These are phyloP conservation scores for Tribonema minus DNA, from an alignment of 108 stramenopile genomes.

Conservation along the genomic window DNA sequence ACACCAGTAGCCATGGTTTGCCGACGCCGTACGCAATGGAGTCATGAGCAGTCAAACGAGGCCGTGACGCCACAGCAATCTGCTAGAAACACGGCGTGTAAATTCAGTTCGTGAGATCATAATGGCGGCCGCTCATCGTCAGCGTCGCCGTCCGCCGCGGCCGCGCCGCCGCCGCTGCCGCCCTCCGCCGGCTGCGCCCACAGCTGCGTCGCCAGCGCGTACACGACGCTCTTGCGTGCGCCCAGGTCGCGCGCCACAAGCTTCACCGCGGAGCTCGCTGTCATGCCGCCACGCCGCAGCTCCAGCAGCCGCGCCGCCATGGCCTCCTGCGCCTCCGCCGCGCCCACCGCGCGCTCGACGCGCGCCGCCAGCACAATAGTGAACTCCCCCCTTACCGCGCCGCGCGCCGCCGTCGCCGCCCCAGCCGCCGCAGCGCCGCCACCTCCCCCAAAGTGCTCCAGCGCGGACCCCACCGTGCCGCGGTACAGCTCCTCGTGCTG, in stretches of 20 bases:
- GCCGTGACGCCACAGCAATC: background rate
- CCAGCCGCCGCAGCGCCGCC: background rate
- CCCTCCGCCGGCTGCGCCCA: no score
- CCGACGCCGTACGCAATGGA: no score
- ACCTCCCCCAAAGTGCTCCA: conserved; percentile 8
- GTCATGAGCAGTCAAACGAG: background rate
- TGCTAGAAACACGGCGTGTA: no score
- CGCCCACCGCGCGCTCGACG: background rate
- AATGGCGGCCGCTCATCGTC: no score
- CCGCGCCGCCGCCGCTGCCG: no score
- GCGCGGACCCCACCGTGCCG: conserved; percentile 23
- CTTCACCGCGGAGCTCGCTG: conserved; percentile 32
- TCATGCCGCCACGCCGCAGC: conserved; percentile 23
- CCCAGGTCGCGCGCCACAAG: conserved; percentile 17
- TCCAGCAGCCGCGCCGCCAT: conserved; percentile 22
- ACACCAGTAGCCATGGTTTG: no score
- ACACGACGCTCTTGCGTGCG: conserved; percentile 25
- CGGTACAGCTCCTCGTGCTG: conserved; percentile 43
- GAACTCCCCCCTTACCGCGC: conserved; percentile 31
- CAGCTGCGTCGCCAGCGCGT: conserved; percentile 5
- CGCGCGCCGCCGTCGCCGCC: background rate
- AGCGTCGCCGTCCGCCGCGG: no score
- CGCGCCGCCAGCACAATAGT: conserved; percentile 35
- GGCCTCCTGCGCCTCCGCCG: background rate
- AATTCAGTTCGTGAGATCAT: no score